Conservation (phyloP, 352 stramenopile species). For the Peronospora belbahrii region DNA sequence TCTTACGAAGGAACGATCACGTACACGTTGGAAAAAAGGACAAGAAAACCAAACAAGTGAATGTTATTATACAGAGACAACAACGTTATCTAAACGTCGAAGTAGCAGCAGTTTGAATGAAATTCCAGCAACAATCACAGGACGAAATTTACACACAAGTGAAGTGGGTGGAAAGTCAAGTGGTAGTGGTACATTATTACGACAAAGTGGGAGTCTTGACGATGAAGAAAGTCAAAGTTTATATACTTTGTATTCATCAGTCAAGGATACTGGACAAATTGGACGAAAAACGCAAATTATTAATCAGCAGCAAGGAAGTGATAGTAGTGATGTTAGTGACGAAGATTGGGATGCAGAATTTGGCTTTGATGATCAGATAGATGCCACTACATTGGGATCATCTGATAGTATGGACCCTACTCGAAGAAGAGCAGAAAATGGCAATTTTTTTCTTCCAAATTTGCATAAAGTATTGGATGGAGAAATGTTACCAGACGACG, state of each 20-base stretch:
- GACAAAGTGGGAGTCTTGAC: slow-evolving; percentile 22
- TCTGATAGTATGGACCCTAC: slow-evolving; percentile 46
- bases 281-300: neutral
- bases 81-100: slow-evolving; percentile 19
- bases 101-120: slow-evolving; percentile 31
- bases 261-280: slow-evolving; percentile 5
- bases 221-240: slow-evolving; percentile 11
- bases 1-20: slow-evolving; percentile 4
- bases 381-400: slow-evolving; percentile 19
- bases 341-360: slow-evolving; percentile 79
- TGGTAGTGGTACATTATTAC: slow-evolving; percentile 9
- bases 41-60: too few relatives aligned
- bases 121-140: neutral
- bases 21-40: slow-evolving; percentile 27
- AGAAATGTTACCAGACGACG: slow-evolving; percentile 50
- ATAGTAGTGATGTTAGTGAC: slow-evolving; percentile 22
- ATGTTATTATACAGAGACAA: too few relatives aligned
- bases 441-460: slow-evolving; percentile 76
- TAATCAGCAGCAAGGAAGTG: slow-evolving; percentile 7
- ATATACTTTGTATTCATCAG: slow-evolving; percentile 20
- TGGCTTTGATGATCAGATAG: slow-evolving; percentile 52
- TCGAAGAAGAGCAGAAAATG: slow-evolving; percentile 59
- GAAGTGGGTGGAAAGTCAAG: slow-evolving; percentile 7
- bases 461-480: slow-evolving; percentile 75
- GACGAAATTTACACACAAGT: slow-evolving; percentile 11